phyloP scores from a whole-genome alignment of 1,139 yeast species.

The Pichia norvegensis region DNA sequence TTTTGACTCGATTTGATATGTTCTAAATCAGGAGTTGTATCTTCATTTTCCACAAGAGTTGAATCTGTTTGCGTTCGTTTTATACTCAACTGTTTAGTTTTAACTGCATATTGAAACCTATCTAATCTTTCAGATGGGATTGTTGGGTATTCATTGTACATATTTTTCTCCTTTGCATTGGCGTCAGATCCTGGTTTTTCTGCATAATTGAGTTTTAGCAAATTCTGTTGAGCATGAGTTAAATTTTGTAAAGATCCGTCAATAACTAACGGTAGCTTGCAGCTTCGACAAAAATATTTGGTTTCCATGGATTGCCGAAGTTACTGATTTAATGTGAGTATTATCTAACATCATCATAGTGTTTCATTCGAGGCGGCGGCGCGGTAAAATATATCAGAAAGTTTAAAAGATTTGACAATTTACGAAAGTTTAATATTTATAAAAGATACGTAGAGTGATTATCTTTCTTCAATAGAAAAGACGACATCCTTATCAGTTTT shows the following conservation, averaged over 20 bases:
- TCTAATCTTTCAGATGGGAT: conserved; percentile 22
- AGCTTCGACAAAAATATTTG: conserved; percentile 43
- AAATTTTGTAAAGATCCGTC: conserved; percentile 48
- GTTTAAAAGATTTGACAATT: neutral
- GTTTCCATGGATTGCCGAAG: neutral
- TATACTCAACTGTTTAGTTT: conserved; percentile 11
- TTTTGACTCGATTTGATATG: neutral
- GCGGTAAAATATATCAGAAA: neutral
- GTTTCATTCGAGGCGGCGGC: neutral
- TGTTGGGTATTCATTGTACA: conserved; percentile 28
- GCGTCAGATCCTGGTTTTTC: conserved; percentile 16
- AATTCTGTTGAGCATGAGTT: conserved; percentile 44
- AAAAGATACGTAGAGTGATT: neutral
- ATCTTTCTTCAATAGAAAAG: conserved; percentile 55
- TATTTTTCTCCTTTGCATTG: conserved; percentile 3
- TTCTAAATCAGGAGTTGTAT: neutral
- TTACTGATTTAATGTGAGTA: too few relatives aligned
- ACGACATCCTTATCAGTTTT: conserved; percentile 50
- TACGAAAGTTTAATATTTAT: neutral
- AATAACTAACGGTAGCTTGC: conserved; percentile 49
- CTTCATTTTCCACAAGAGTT: neutral
- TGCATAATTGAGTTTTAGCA: conserved; percentile 32
- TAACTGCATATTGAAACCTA: conserved; percentile 26
- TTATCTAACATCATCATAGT: too few relatives aligned
- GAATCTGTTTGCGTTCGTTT: conserved; percentile 1